Evolutionary conservation across 108 stramenopile genomes (phyloP), one percentile per base, ranked within the genome.

Genomic region (Cyclotella kingstonii): DNA sequence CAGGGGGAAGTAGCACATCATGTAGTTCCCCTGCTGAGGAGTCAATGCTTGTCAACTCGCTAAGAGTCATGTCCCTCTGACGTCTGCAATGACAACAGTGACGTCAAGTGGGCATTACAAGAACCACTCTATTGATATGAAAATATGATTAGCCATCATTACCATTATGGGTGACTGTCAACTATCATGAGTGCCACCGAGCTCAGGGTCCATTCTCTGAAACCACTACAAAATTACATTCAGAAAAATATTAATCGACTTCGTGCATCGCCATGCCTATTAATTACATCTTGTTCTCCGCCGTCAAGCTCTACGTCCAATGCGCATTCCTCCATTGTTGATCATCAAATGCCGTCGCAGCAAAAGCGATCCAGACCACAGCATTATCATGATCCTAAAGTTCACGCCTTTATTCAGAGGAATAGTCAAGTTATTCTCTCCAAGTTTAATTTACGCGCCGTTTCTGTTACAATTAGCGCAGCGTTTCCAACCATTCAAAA

Each of bases 241-340:
- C 74, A 62, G 5, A 48, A 63, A 28, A 44, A 76, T 49, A 27
- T 63, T 40, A 35, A 39, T 30, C 25, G 49, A 9, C 65, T 76
- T 36, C 74, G 74, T 11, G 49, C 74, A 31, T 63, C 74, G 19
- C 74, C 74, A 33, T 67, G 66, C 25, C 54, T 76, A 6, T n/a
- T 76, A 9, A 59, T 76, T 38, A 60, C 66, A 3, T 73, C 72
- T 7, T 57, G 54, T 0, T 55, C 52, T 3, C 74, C 54, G 5
- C 60, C 47, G 15, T 46, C 47, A 39, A 36, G 17, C 48, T 35
- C 47, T 15, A 25, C 26, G 4, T 2, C 29, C 8, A 23, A 38
- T 18, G 27, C 39, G 12, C 12, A 17, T 30, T 25, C 41, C 59
- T 3, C 36, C 54, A 4, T 19, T 5, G 15, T 4, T 19, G 6